Percentiles rank a stretch among this genome's conserved stretches.
Conservation (phyloP, 345 rosid genomes). For the Odontarrhena argentea region DNA sequence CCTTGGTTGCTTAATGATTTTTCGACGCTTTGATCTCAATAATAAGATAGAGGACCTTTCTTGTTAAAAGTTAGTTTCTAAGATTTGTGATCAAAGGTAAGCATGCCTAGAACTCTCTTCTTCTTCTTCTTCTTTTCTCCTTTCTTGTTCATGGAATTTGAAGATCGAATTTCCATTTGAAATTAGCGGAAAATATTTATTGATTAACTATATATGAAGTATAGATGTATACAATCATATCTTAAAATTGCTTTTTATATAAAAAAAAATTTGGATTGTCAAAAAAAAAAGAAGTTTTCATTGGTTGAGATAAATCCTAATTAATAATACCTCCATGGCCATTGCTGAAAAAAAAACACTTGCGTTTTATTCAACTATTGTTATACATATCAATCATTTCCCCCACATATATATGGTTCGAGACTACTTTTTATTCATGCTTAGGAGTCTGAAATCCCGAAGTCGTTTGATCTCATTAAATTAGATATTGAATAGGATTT, state of each 20-base stretch:
- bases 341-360: not conserved
- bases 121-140: not conserved
- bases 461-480: conserved; percentile 23
- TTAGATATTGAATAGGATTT: not conserved
- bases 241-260: too few relatives aligned
- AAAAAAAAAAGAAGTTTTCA: not conserved
- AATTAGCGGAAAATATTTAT: not conserved
- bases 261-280: too few relatives aligned
- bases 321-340: conserved; percentile 3
- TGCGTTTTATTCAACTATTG: not conserved
- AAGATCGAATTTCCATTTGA: not conserved
- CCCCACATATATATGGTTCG: not conserved
- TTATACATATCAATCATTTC: not conserved
- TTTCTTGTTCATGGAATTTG: not conserved
- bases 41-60: not conserved
- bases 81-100: conserved; percentile 1
- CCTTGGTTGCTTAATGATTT: conserved; percentile 1
- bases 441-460: conserved; percentile 19
- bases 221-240: too few relatives aligned
- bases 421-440: conserved; percentile 6
- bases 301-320: not conserved
- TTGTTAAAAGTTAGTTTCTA: conserved; percentile 27
- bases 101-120: conserved; percentile 10
- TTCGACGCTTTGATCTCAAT: conserved; percentile 12
- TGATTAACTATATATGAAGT: too few relatives aligned